phyloP scores from a whole-genome alignment of 1,284 basidiomycete species.

The Coniophora puteana region DNA sequence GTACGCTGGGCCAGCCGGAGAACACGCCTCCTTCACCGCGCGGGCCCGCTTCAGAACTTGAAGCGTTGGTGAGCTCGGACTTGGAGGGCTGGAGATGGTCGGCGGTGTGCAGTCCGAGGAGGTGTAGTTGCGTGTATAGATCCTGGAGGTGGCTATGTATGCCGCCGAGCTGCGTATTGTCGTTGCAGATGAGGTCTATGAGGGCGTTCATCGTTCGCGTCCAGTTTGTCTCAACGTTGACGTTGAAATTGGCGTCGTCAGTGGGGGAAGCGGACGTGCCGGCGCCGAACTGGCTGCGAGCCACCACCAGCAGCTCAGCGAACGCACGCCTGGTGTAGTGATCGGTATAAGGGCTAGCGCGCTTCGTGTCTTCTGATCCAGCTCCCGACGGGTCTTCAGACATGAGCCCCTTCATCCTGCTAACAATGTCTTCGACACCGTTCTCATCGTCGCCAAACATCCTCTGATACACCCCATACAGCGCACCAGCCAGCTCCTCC shows the following conservation, averaged over 20 bases:
- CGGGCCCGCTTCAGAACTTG: too few relatives aligned
- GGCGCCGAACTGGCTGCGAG: constrained; percentile 32
- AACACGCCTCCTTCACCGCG: constrained; percentile 11
- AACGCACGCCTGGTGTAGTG: constrained; percentile 46
- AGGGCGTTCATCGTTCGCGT: constrained; percentile 26
- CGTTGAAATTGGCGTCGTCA: too few relatives aligned
- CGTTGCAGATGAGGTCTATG: constrained; percentile 21
- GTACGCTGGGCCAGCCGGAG: constrained; percentile 17
- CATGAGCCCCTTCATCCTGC: constrained; percentile 9
- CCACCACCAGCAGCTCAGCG: constrained; percentile 34
- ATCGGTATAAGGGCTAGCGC: too few relatives aligned
- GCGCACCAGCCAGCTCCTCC: constrained; percentile 34
- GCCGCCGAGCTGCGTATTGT: constrained; percentile 29
- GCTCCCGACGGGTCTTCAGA: too few relatives aligned
- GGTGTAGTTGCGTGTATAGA: constrained; percentile 34
- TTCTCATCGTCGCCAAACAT: constrained; percentile 39
- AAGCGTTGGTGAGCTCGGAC: constrained; percentile 13
- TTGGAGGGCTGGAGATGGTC: too few relatives aligned
- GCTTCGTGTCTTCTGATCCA: too few relatives aligned
- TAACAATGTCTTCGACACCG: too few relatives aligned
- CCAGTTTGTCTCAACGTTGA: constrained; percentile 34
- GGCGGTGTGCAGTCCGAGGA: constrained; percentile 25
- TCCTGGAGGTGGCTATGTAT: constrained; percentile 39
- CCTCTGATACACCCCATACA: constrained; percentile 43
- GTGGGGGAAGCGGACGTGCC: too few relatives aligned